Percentiles rank a stretch among this genome's conserved stretches.
Evolutionary conservation across 164 flowering plant species (phyloP).

Genomic region (Magnolia sinica): DNA sequence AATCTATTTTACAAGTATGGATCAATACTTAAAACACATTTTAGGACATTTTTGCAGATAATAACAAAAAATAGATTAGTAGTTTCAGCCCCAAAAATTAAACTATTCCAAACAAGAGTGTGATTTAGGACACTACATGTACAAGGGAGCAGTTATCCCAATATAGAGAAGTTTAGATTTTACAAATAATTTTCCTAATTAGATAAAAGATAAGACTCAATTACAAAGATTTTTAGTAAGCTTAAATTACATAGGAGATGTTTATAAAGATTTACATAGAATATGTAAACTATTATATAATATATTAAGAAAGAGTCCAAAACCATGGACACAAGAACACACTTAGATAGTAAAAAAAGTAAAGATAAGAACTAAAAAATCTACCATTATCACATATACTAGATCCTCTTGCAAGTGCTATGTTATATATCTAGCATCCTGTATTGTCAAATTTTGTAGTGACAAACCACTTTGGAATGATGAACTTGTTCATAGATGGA

Average conservation of each 20-base stretch:
- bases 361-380: no score
- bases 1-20: neutral
- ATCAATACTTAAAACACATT: neutral
- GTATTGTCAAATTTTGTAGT: no score
- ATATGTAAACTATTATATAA: neutral
- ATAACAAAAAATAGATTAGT: neutral
- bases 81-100: neutral
- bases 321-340: neutral
- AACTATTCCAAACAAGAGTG: neutral
- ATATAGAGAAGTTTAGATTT: neutral
- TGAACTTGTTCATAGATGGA: no score
- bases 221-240: neutral
- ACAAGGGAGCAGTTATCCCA: neutral
- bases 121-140: neutral
- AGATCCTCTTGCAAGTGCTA: no score
- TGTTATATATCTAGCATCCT: no score
- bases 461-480: no score
- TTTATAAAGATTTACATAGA: neutral
- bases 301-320: neutral
- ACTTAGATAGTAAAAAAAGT: neutral
- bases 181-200: neutral
- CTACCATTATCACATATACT: neutral
- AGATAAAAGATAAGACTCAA: neutral
- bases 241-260: neutral
- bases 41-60: no score